These are phyloP conservation scores for Leccinum rimulosum DNA, from an alignment of 768 basidiomycete species.

Conservation along the genomic window DNA sequence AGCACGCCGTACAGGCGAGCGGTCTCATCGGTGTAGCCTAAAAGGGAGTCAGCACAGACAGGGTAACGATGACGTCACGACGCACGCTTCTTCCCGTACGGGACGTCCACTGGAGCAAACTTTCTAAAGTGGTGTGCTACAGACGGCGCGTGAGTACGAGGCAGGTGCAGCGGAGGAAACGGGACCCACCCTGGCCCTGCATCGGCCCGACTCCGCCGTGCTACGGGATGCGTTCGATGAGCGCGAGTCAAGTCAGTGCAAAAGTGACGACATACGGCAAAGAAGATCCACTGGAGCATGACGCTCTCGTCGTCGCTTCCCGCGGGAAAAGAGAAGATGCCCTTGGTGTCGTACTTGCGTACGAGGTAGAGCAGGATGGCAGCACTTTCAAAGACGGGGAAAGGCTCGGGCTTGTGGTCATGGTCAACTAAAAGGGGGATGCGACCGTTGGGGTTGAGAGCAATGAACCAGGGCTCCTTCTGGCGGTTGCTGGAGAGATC, in stretches of 20 bases:
- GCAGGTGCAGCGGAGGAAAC: not conserved
- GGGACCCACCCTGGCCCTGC: conserved; percentile 61
- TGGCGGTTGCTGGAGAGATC: conserved; percentile 65
- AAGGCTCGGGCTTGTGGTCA: conserved; percentile 48
- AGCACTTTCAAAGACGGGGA: conserved; percentile 71
- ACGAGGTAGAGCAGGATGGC: conserved; percentile 83
- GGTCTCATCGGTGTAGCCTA: conserved; percentile 79
- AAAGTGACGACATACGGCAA: conserved; percentile 46
- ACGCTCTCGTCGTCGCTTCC: conserved; percentile 63
- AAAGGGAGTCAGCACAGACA: conserved; percentile 15
- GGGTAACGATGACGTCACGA: not conserved
- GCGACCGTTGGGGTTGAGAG: conserved; percentile 69
- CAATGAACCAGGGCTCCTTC: conserved; percentile 80
- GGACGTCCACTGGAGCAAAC: conserved; percentile 64
- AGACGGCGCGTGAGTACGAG: conserved; percentile 2
- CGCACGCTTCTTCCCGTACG: conserved; percentile 65
- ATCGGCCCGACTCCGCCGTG: conserved; percentile 86
- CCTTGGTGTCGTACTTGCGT: conserved; percentile 78
- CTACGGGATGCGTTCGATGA: conserved; percentile 32
- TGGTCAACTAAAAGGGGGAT: conserved; percentile 69
- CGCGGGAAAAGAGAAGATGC: conserved; percentile 64
- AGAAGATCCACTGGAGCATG: conserved; percentile 86
- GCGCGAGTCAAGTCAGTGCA: not conserved
- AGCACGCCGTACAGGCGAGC: conserved; percentile 82
- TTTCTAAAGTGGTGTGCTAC: conserved; percentile 68